Conservation (phyloP, 495 filamentous ascomycete species). For the Achaetomiella virescens region DNA sequence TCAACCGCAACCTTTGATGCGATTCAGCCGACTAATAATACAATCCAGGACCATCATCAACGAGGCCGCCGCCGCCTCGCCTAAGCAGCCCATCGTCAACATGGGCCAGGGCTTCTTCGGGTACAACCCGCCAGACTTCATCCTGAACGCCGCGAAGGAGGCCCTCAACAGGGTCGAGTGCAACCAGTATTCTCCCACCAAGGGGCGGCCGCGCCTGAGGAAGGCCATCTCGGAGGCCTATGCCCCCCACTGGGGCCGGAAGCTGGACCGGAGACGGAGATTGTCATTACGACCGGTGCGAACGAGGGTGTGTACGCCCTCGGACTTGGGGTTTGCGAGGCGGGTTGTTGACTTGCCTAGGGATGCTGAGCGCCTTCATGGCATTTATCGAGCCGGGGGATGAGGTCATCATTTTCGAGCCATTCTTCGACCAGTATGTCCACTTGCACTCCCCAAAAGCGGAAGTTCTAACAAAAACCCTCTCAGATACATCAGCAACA, state of each 20-base stretch:
- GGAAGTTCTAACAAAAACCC: background rate
- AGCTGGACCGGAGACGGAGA: conserved; percentile 82
- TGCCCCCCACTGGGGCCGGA: conserved; percentile 72
- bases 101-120: conserved; percentile 98
- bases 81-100: conserved; percentile 86
- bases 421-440: conserved; percentile 91
- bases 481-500: conserved; percentile 81
- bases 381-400: conserved; percentile 90
- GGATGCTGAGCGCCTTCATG: conserved; percentile 96
- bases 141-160: conserved; percentile 81
- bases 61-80: conserved; percentile 75
- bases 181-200: conserved; percentile 97
- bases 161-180: conserved; percentile 91
- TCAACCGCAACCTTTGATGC: background rate
- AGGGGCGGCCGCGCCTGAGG: conserved; percentile 81
- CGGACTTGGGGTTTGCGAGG: background rate
- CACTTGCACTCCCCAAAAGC: background rate
- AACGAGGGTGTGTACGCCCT: conserved; percentile 64
- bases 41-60: conserved; percentile 84
- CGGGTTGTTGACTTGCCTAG: conserved; percentile 24
- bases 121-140: conserved; percentile 92
- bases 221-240: conserved; percentile 89
- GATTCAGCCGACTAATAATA: background rate
- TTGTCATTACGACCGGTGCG: conserved; percentile 91
- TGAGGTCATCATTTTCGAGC: conserved; percentile 97